Conservation (phyloP, 139 green algal genomes). For the Raphidocelis subcapitata region DNA sequence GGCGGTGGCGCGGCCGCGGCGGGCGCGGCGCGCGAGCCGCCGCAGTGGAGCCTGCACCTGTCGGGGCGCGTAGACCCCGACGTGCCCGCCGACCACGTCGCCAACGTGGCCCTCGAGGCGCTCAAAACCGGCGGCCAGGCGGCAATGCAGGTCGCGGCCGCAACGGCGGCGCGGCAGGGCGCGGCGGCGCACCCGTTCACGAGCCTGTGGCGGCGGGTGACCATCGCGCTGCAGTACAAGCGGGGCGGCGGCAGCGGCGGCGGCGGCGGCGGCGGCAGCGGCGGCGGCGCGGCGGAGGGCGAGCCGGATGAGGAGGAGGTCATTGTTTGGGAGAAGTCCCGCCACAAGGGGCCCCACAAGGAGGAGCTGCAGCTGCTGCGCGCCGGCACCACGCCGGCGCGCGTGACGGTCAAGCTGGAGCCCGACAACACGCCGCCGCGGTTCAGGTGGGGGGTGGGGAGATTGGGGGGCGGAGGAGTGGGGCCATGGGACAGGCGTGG, state of each 20-base stretch:
- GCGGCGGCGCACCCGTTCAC: not conserved
- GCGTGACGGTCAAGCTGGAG: not conserved
- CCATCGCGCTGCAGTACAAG: not conserved
- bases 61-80: slow-evolving; percentile 13
- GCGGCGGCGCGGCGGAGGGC: not conserved
- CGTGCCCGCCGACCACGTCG: not conserved
- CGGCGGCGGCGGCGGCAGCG: not conserved
- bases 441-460: not conserved
- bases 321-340: not conserved
- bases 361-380: slow-evolving; percentile 21
- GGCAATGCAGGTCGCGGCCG: not conserved
- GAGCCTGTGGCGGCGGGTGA: not conserved
- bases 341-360: slow-evolving; percentile 18
- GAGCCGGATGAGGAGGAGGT: not conserved
- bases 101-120: no score
- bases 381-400: not conserved
- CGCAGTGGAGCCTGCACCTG: slow-evolving; percentile 15
- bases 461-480: no score
- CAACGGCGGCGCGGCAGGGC: not conserved
- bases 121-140: no score
- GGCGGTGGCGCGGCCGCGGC: slow-evolving; percentile 6
- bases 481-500: no score
- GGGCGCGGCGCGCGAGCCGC: slow-evolving; percentile 9
- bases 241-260: not conserved
- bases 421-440: not conserved